Base-by-base conservation (phyloP, 257 asterid genomes). In the Plantago elongata region DNA sequence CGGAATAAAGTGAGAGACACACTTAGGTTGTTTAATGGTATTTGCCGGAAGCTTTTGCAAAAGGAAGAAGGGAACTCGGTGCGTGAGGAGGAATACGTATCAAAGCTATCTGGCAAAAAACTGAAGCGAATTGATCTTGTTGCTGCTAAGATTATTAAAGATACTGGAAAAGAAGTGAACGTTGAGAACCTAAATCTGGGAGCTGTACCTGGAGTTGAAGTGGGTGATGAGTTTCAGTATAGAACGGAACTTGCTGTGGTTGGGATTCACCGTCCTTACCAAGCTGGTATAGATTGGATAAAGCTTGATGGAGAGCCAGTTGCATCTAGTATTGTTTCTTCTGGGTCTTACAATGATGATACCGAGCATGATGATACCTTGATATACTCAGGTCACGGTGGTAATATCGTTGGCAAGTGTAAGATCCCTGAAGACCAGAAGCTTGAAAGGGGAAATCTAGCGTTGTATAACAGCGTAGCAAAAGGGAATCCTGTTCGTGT, bases 211-310 rank as follows among this genome's bases (percentile, higher is more conserved):
- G 97, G 97, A 47, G 87, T 92, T 66, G 92, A 84, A 71, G 89
- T 92, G 55, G 98, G 98, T 0, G 98, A 88, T 50, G 94, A 79
- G 73, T 92, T 86, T 69, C 97, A 83, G 72, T 92, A 82, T 75
- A 79, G 95, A 64, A 95, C 72, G 43, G 98, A 91, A 72, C 93
- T 91, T 61, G 83, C 87, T 12, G 63, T 88, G 63, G 89, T 88
- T 58, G 98, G 97, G 11, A 63, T 91, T 54, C 98, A 91, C 81
- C 82, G 81, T 67, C 75, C 74, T 3, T 84, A 72, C 75, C 90
- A 86, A 62, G 88, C 82, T 49, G 95, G 97, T 63, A 91, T 91
- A 63, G 95, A 91, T 69, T 81, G 65, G 58, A 49, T 62, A 69
- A 76, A 77, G 61, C 60, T 44, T 11, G 44, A 81, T 14, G 87